Percentiles rank a stretch among this genome's conserved stretches.
Evolutionary conservation across 768 basidiomycete species (phyloP).

Genomic region (Auricularia cornea): DNA sequence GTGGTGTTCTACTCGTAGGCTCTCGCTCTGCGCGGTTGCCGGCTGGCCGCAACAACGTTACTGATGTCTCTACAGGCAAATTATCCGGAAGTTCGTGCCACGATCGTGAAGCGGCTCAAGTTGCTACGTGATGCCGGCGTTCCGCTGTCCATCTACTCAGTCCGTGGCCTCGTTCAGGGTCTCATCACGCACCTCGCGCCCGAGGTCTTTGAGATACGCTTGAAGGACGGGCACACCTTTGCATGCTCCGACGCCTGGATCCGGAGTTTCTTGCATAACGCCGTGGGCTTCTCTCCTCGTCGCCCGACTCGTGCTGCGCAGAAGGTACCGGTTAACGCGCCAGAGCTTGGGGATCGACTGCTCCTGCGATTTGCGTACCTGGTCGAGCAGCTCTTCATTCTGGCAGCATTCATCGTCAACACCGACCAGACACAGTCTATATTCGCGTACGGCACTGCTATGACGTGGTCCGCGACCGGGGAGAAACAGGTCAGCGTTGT

Average conservation of each 20-base stretch:
- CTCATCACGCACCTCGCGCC: constrained; percentile 17
- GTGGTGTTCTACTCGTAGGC: too few relatives aligned
- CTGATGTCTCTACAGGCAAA: not conserved
- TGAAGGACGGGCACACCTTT: constrained; percentile 22
- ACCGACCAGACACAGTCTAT: constrained; percentile 30
- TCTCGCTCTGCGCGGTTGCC: too few relatives aligned
- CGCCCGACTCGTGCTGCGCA: constrained; percentile 26
- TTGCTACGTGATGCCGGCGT: constrained; percentile 14
- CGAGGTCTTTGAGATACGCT: constrained; percentile 17
- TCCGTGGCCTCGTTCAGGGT: constrained; percentile 23
- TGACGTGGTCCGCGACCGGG: constrained; percentile 24
- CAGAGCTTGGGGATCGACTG: constrained; percentile 11
- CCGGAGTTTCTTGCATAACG: constrained; percentile 13
- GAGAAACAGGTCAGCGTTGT: constrained; percentile 27
- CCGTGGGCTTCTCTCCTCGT: constrained; percentile 21
- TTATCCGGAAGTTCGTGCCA: constrained; percentile 11
- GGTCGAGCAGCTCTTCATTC: constrained; percentile 21
- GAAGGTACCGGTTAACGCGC: constrained; percentile 25
- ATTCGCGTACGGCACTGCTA: constrained; percentile 16
- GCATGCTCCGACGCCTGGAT: constrained; percentile 21
- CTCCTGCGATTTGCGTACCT: constrained; percentile 17
- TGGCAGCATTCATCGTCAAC: constrained; percentile 24
- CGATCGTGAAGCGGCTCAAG: constrained; percentile 12
- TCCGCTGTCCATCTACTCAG: constrained; percentile 19
- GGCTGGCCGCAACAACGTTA: too few relatives aligned